phyloP scores from a whole-genome alignment of 2,329 filamentous ascomycete genomes.

The Penicillium nordicum region DNA sequence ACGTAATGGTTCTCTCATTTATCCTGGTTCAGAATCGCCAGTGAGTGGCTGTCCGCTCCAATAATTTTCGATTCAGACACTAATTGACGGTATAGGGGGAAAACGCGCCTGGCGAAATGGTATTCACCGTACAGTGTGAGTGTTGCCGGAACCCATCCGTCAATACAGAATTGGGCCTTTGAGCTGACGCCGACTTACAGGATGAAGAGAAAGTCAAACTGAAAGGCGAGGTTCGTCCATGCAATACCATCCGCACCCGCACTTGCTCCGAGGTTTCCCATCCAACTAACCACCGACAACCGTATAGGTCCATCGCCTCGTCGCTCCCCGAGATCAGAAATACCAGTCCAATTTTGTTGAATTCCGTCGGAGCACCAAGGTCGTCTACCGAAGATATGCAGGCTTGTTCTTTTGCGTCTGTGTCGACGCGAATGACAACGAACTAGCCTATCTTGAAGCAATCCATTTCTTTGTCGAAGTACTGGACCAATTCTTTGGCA shows the following conservation, averaged over 20 bases:
- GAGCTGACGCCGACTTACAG: conserved; percentile 36
- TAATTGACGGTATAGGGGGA: conserved; percentile 64
- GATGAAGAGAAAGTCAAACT: conserved; percentile 99
- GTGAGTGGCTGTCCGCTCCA: conserved; percentile 45
- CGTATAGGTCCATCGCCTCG: conserved; percentile 82
- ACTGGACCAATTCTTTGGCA: conserved; percentile 96
- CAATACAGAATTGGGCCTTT: not conserved
- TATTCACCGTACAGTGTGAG: conserved; percentile 87
- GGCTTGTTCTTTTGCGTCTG: conserved; percentile 99
- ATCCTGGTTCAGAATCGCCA: conserved; percentile 88
- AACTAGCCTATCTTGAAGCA: conserved; percentile 91
- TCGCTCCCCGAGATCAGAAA: conserved; percentile 96
- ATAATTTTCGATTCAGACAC: conserved; percentile 5
- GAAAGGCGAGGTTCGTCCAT: conserved; percentile 76
- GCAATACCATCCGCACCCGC: conserved; percentile 1
- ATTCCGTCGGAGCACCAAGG: conserved; percentile 68
- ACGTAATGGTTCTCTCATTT: conserved; percentile 68
- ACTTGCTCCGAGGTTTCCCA: not conserved
- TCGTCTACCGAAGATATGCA: conserved; percentile 95
- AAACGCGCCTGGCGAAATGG: conserved; percentile 98
- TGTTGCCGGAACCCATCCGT: conserved; percentile 7
- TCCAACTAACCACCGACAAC: conserved; percentile 13
- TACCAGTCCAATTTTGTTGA: conserved; percentile 99
- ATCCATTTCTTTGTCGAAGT: conserved; percentile 99
- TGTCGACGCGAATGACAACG: conserved; percentile 98